Percentiles rank a stretch among this genome's conserved stretches.
These are phyloP conservation scores for Avena insularis DNA, from an alignment of 176 grass and related monocot species.

Conservation along the genomic window DNA sequence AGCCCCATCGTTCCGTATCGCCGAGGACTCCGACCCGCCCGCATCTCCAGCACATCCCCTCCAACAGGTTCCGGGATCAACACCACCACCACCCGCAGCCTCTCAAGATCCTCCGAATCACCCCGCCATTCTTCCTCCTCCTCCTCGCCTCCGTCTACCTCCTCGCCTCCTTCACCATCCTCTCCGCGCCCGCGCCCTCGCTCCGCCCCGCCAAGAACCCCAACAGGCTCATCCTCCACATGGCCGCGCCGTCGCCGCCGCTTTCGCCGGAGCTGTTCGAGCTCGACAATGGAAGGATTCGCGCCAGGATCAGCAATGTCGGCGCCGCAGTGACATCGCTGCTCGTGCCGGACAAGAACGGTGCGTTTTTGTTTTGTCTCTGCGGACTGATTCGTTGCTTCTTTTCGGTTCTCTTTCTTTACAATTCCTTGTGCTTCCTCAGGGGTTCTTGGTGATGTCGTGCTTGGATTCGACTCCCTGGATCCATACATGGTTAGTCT, in stretches of 20 bases:
- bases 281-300: conserved; percentile 64
- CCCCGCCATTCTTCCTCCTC: conserved; percentile 62
- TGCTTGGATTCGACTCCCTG: conserved; percentile 89
- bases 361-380: conserved; percentile 30
- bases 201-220: conserved; percentile 28
- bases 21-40: conserved; percentile 42
- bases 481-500: conserved; percentile 80
- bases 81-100: background rate
- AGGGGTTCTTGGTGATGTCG: conserved; percentile 84
- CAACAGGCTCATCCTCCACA: conserved; percentile 33
- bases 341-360: conserved; percentile 73
- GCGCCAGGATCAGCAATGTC: conserved; percentile 73
- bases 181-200: conserved; percentile 45
- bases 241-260: background rate
- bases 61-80: conserved; percentile 54
- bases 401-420: background rate
- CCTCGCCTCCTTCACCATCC: conserved; percentile 60
- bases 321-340: conserved; percentile 82
- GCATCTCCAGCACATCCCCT: conserved; percentile 41
- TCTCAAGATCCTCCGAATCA: conserved; percentile 40
- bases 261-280: conserved; percentile 61
- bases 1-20: conserved; percentile 34
- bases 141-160: conserved; percentile 66
- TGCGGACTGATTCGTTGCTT: conserved; percentile 7
- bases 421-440: conserved; percentile 1